Evolutionary conservation across 257 asterid genomes (phyloP).

Genomic region (Ilex asprella): DNA sequence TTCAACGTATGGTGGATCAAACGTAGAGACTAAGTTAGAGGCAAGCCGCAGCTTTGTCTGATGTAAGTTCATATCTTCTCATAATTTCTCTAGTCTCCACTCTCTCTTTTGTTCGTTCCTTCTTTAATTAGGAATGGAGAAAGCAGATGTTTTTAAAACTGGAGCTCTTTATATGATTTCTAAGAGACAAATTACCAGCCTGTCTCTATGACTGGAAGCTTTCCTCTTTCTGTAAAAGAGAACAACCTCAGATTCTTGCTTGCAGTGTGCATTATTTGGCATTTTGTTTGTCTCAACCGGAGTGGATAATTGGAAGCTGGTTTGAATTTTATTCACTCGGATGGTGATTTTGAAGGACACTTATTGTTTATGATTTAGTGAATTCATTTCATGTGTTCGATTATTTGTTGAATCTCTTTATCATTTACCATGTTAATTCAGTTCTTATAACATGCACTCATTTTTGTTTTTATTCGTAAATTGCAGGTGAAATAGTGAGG

Average conservation of each 20-base stretch:
- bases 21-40: constrained; percentile 28
- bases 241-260: background rate
- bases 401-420: background rate
- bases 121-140: too few species aligned
- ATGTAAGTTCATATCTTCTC: constrained; percentile 22
- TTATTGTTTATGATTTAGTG: background rate
- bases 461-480: too few species aligned
- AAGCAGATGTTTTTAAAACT: too few species aligned
- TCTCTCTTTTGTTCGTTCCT: too few species aligned
- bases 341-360: background rate
- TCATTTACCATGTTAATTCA: background rate
- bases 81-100: background rate
- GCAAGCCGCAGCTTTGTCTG: constrained; percentile 36
- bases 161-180: too few species aligned
- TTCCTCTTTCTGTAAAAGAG: too few species aligned
- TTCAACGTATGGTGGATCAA: background rate
- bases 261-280: too few species aligned
- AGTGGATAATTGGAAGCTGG: background rate
- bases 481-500: constrained; percentile 16
- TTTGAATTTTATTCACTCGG: background rate
- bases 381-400: background rate
- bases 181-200: too few species aligned
- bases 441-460: background rate
- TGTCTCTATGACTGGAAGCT: too few species aligned
- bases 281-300: too few species aligned